Conservation (phyloP, 176 grass and related monocot genomes). For the Poa pratensis region DNA sequence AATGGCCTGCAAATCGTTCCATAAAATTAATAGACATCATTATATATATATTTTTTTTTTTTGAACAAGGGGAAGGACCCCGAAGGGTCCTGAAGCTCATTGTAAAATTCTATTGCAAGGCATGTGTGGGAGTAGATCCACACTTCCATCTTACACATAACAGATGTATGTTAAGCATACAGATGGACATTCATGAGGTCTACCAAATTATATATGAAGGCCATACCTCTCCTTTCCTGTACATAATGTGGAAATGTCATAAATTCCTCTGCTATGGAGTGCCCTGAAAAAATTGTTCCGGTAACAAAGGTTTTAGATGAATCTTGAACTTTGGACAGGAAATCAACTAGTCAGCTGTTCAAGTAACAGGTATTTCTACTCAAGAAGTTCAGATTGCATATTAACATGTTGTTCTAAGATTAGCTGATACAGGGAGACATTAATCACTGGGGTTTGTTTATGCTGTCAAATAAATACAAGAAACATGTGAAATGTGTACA, state of each 20-base stretch:
- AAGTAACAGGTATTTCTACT: neutral
- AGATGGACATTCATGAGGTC: neutral
- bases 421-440: conserved; percentile 2
- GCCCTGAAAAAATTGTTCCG: conserved; percentile 54
- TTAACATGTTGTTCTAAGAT: neutral
- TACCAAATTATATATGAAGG: neutral
- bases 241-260: conserved; percentile 88
- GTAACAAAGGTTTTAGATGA: conserved; percentile 16
- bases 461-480: neutral
- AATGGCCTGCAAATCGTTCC: conserved; percentile 61
- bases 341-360: neutral
- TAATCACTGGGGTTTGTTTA: neutral
- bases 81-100: too few relatives aligned
- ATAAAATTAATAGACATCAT: conserved; percentile 18
- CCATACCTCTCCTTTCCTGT: conserved; percentile 81
- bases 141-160: conserved; percentile 12
- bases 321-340: conserved; percentile 21
- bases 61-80: too few relatives aligned
- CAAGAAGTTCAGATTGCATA: neutral
- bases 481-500: neutral
- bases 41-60: too few relatives aligned
- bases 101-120: conserved; percentile 2
- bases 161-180: neutral
- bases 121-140: neutral
- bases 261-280: conserved; percentile 81